A percentile compares a stretch with the other conserved stretches of the same genome.
Evolutionary conservation across 2,329 filamentous ascomycete species (phyloP).

Genomic region (Lasiodiplodia theobromae): DNA sequence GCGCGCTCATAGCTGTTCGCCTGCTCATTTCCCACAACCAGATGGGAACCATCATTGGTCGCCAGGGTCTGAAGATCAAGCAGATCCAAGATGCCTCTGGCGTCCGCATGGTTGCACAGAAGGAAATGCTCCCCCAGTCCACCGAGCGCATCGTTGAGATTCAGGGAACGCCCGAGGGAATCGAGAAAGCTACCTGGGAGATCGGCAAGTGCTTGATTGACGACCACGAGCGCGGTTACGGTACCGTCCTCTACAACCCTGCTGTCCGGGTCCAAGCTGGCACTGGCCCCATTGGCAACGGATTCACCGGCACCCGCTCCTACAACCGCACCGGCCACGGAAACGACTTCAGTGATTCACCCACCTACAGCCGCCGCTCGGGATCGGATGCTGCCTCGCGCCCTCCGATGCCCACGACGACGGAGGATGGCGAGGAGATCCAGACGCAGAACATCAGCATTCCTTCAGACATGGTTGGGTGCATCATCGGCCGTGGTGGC

Average conservation of each 20-base stretch:
- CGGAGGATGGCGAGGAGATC: slow-evolving; percentile 96
- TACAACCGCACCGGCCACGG: slow-evolving; percentile 95
- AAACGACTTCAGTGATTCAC: slow-evolving; percentile 91
- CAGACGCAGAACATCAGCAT: slow-evolving; percentile 99
- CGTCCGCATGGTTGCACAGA: slow-evolving; percentile 98
- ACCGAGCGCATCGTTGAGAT: slow-evolving; percentile 98
- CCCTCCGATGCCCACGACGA: slow-evolving; percentile 80
- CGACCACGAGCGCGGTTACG: slow-evolving; percentile 96
- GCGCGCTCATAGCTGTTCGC: slow-evolving; percentile 76
- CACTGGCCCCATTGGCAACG: slow-evolving; percentile 58
- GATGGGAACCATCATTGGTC: slow-evolving; percentile 99
- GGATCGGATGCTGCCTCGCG: slow-evolving; percentile 82
- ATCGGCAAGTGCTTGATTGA: slow-evolving; percentile 98
- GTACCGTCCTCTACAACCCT: slow-evolving; percentile 97
- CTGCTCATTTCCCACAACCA: slow-evolving; percentile 99
- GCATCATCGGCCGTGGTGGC: slow-evolving; percentile 94
- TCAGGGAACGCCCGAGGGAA: slow-evolving; percentile 91
- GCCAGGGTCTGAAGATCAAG: slow-evolving; percentile 98
- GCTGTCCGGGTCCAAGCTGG: slow-evolving; percentile 82
- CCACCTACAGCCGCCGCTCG: slow-evolving; percentile 77
- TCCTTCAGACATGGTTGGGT: slow-evolving; percentile 98
- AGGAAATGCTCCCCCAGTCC: slow-evolving; percentile 99
- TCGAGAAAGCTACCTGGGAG: slow-evolving; percentile 96
- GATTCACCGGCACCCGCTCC: slow-evolving; percentile 65
- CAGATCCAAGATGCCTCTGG: slow-evolving; percentile 97